Evolutionary conservation across 2,329 filamentous ascomycete genomes (phyloP).

Genomic region (Colletotrichum lentis): DNA sequence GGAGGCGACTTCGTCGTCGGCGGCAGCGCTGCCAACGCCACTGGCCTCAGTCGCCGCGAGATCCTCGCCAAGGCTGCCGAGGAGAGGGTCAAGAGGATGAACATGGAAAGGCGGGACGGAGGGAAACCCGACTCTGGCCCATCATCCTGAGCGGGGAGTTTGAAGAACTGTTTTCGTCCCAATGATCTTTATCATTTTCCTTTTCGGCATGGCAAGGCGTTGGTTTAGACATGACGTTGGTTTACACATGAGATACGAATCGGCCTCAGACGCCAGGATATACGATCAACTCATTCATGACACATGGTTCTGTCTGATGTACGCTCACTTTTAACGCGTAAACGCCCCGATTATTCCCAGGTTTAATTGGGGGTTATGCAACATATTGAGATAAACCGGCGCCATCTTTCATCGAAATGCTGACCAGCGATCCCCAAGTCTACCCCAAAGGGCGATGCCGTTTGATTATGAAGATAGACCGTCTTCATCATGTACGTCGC

Average conservation of each 20-base stretch:
- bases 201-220: constrained; percentile 32
- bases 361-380: background rate
- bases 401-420: background rate
- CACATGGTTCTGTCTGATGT: background rate
- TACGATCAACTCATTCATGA: background rate
- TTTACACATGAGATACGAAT: background rate
- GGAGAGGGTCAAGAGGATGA: constrained; percentile 64
- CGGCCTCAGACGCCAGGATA: constrained; percentile 1
- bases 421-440: background rate
- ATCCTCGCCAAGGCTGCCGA: constrained; percentile 78
- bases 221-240: constrained; percentile 26
- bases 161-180: background rate
- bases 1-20: constrained; percentile 82
- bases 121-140: constrained; percentile 35
- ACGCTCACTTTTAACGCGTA: background rate
- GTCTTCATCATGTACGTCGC: constrained; percentile 18
- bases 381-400: no score
- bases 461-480: constrained; percentile 7
- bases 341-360: no score
- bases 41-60: constrained; percentile 72
- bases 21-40: constrained; percentile 57
- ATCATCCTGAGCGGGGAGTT: constrained; percentile 10
- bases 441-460: constrained; percentile 15
- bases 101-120: constrained; percentile 41
- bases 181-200: background rate